Evolutionary conservation across 116 monocot genomes (phyloP), one percentile per base, ranked within the genome.

Genomic region (Papilionanthe hybrid): DNA sequence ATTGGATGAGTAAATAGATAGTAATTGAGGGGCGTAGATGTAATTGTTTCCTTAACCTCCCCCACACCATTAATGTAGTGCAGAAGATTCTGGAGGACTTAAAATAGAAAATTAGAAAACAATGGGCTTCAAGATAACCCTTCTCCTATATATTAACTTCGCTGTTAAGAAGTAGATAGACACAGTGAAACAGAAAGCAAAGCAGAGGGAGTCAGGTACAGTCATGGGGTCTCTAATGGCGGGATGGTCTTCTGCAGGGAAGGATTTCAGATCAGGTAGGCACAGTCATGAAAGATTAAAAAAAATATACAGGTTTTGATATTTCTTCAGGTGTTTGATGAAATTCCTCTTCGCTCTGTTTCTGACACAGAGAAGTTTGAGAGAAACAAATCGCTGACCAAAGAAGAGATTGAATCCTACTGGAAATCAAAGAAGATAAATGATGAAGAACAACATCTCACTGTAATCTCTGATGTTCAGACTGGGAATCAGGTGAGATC

Each of bases 201-300:
- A 37, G 37, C 3, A 37, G 30, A 30, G 15, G 3, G 15, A 32
- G 12, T 15, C 32, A 13, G 15, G 5, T 32, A 25, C n/a, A n/a
- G 81, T 81, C 53, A 84, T 87, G 84, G 83, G 84, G 55, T 87
- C 87, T 79, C 75, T 87, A 78, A 81, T 87, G 84, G 71, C 84
- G 74, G 87, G 87, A 78, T 87, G 87, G 84, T 25, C 74, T 9
- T 72, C 81, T 25, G 63, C 60, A 27, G 18, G 56, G 25, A n/a
- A 78, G 58, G 84, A 87, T 79, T 58, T 72, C 4, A 84, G 81
- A 25, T 5, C 81, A 55, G 84, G 87, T 84, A 55, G 84, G 87
- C 81, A 78, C 53, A 53, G 53, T 53, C 53, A 53, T 53, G 17
- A 45, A 53, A 53, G 4, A 37, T 37, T 3, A 37, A 37, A 37